Base-by-base conservation (phyloP, 768 basidiomycete species). In the Tricholoma sp. region DNA sequence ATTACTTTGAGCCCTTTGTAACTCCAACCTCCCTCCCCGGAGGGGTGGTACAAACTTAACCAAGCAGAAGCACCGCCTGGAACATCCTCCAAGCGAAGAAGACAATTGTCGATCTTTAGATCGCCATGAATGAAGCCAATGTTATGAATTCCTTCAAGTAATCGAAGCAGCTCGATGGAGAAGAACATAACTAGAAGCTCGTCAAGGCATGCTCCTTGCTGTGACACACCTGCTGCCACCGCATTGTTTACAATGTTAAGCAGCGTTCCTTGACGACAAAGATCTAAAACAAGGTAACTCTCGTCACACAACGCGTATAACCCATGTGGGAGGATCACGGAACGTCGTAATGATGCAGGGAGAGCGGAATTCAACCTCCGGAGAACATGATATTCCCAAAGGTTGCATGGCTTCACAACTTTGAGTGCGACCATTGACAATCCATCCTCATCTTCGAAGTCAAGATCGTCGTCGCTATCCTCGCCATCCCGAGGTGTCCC, bases 41-140 rank as follows among this genome's bases (percentile, higher is more conserved):
- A 73, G 1, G 88, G 83, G 57, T 87, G 83, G 74, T 98, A 98
- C n/a, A 76, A 71, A 51, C 81, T 73, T 1, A 84, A 81, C 87
- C 95, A 93, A 1, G 83, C 78, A 0, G 85, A 76, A 0, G 80
- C 71, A 0, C 85, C 85, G 3, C 85, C 86, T 1, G 87, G 86
- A 4, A 89, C 85, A 52, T 91, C 89, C 61, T 93, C 89, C 46
- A 99, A 79, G 4, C 97, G 85, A 8, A 98, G 77, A n/a, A 99
- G 81, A 69, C 95, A 97, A 73, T 99, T 99, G 74, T 99, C 97
- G 70, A 98, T 97, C 77, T 99, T 99, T 61, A 99, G 81, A 73
- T 99, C 97, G 31, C 97, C 96, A 66, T 99, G 97, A 63, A 99
- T 91, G 74, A 98, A 91, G 10, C 93, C 91, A 0, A 79, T 75